A percentile compares a stretch with the other conserved stretches of the same genome.
These are phyloP conservation scores for Beauveria pseudobassiana DNA, from an alignment of 2,329 filamentous ascomycete genomes.

Conservation along the genomic window DNA sequence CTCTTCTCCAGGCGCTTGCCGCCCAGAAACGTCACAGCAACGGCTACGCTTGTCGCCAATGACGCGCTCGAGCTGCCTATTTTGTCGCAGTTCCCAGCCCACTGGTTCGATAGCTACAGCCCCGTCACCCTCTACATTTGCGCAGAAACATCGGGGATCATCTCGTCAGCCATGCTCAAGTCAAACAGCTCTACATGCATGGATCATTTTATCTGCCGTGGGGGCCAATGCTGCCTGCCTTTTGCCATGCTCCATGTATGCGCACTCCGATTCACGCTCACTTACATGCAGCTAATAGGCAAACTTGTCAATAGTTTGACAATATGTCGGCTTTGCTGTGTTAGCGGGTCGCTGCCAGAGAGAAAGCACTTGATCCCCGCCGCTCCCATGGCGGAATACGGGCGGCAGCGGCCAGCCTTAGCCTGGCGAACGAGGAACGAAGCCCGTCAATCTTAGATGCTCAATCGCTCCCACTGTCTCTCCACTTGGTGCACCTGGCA, in stretches of 20 bases:
- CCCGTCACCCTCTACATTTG: not conserved
- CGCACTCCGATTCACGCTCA: not conserved
- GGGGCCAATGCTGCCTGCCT: not conserved
- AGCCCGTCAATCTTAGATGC: slow-evolving; percentile 7
- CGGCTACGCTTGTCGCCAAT: slow-evolving; percentile 7
- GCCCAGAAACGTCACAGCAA: not conserved
- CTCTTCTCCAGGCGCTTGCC: not conserved
- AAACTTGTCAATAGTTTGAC: not conserved
- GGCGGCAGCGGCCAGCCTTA: not conserved
- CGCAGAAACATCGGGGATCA: not conserved
- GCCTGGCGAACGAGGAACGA: not conserved
- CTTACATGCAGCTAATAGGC: not conserved
- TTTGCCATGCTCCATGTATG: not conserved
- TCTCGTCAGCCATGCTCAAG: not conserved
- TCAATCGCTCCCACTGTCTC: not conserved
- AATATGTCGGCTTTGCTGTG: not conserved
- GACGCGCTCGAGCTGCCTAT: slow-evolving; percentile 2
- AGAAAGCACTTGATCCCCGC: not conserved
- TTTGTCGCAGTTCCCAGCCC: not conserved
- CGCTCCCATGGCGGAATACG: not conserved
- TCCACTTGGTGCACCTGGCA: not conserved
- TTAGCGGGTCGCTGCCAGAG: not conserved
- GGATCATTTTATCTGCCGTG: not conserved
- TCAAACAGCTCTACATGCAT: not conserved
- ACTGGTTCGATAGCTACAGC: not conserved